Evolutionary conservation across 805 yeast genomes (phyloP).

Genomic region (Metschnikowia colocasiae): DNA sequence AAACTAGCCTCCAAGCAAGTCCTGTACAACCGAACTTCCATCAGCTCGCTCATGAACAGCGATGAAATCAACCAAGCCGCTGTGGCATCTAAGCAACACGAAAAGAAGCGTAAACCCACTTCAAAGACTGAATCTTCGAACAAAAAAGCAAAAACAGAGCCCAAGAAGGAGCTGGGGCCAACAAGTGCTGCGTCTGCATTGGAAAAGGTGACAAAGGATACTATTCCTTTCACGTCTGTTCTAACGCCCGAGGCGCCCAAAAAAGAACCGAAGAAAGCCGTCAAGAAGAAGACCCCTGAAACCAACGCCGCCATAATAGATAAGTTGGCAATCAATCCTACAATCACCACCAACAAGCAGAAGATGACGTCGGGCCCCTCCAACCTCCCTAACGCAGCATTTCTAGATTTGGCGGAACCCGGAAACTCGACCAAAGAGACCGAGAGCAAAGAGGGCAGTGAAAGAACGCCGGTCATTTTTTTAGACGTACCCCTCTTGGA

Average conservation of each 20-base stretch:
- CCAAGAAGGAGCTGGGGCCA: conserved; percentile 1
- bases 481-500: conserved; percentile 50
- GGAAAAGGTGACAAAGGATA: not conserved
- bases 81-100: conserved; percentile 6
- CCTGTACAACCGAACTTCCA: conserved; percentile 31
- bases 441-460: conserved; percentile 11
- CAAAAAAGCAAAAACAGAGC: conserved; percentile 10
- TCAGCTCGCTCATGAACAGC: conserved; percentile 37
- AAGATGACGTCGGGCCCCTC: conserved; percentile 7
- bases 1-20: conserved; percentile 7
- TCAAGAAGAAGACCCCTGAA: conserved; percentile 23
- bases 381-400: conserved; percentile 19
- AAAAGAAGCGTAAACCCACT: conserved; percentile 12
- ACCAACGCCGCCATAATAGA: conserved; percentile 10
- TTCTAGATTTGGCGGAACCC: conserved; percentile 11
- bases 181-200: not conserved
- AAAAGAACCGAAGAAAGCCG: conserved; percentile 10
- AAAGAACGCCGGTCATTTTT: conserved; percentile 47
- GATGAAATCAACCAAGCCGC: conserved; percentile 25
- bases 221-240: not conserved
- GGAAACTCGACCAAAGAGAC: conserved; percentile 9
- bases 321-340: conserved; percentile 19
- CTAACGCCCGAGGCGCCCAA: conserved; percentile 6
- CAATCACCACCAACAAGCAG: conserved; percentile 23
- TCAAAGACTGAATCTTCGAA: conserved; percentile 12